These are phyloP conservation scores for Xylariaceae sp. DNA, from an alignment of 2,329 filamentous ascomycete species.

Conservation along the genomic window DNA sequence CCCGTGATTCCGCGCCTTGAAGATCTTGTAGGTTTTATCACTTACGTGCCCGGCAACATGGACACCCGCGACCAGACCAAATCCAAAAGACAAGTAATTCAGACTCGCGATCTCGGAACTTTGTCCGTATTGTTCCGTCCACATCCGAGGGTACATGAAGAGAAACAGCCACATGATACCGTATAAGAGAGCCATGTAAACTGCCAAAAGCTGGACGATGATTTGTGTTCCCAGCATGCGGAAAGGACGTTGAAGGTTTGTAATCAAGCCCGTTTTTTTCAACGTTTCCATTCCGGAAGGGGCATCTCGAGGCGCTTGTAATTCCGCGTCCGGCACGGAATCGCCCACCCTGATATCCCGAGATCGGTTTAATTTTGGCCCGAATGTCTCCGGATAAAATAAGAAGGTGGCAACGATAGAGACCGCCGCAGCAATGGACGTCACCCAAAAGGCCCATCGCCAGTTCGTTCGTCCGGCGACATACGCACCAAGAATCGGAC, in stretches of 20 bases:
- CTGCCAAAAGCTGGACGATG: constrained; percentile 51
- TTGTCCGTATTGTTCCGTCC: constrained; percentile 49
- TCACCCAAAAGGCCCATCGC: constrained; percentile 44
- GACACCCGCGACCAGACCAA: constrained; percentile 55
- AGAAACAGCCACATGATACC: constrained; percentile 60
- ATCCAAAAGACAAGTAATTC: constrained; percentile 57
- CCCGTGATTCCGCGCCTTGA: constrained; percentile 6
- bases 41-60: constrained; percentile 42
- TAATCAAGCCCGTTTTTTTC: too few relatives aligned
- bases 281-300: too few relatives aligned
- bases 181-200: constrained; percentile 54
- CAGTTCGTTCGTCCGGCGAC: constrained; percentile 35
- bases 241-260: constrained; percentile 45
- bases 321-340: too few relatives aligned
- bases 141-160: constrained; percentile 55
- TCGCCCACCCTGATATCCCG: too few relatives aligned
- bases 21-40: constrained; percentile 35
- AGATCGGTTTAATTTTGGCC: constrained; percentile 16
- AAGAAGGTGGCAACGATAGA: constrained; percentile 33
- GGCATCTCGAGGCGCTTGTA: too few relatives aligned
- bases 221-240: constrained; percentile 53
- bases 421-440: constrained; percentile 37
- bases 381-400: constrained; percentile 37
- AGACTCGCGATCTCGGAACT: constrained; percentile 54
- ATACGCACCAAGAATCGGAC: constrained; percentile 34